Base-by-base conservation (phyloP, 768 basidiomycete genomes). In the Russula griseocarnosa region DNA sequence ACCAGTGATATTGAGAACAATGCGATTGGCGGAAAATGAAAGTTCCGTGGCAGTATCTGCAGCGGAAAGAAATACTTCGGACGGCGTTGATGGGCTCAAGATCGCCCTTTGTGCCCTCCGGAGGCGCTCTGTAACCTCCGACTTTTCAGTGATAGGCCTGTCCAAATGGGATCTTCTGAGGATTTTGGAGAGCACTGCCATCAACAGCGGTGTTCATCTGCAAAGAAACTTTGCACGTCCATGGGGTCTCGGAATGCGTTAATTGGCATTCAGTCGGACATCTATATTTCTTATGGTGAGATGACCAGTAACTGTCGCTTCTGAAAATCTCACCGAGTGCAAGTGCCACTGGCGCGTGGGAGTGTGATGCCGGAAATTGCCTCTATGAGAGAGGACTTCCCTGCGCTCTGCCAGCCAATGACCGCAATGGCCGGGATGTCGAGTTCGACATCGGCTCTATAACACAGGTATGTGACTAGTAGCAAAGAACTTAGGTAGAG, bases 341-440 rank as follows among this genome's bases (percentile, higher is more conserved):
- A 90, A 0, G 88, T 90, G 0, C 88, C 89, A 26, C 83, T 77
- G 0, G 86, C 86, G 4, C 87, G 81, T 16, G 89, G 88, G 0
- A 90, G 75, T 0, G 81, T 86, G 13, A 90, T 82, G 0, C 88
- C 86, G 0, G 87, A 87, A 46, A 91, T 89, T 0, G 86, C 81
- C 69, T 91, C 88, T 14, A 91, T 90, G 1, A 90, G 78, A 0
- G 89, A 90, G 0, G 87, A 88, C 68, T 90, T 90, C 0, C 89
- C 89, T 0, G 86, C 87, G 47, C 84, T 87, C 67, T 91, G 89
- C 1, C 78, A 81, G 0, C 89, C 89, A 11, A 88, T 81, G 42
- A 89, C 89, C 0, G 83, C 86, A 30, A 91, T 89, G 65, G 83
- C 81, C 0, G 89, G 89, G 0, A 90, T 74, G 68, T 89, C 86